Conservation (phyloP, 352 stramenopile species). For the Thraustochytrium aureum region DNA sequence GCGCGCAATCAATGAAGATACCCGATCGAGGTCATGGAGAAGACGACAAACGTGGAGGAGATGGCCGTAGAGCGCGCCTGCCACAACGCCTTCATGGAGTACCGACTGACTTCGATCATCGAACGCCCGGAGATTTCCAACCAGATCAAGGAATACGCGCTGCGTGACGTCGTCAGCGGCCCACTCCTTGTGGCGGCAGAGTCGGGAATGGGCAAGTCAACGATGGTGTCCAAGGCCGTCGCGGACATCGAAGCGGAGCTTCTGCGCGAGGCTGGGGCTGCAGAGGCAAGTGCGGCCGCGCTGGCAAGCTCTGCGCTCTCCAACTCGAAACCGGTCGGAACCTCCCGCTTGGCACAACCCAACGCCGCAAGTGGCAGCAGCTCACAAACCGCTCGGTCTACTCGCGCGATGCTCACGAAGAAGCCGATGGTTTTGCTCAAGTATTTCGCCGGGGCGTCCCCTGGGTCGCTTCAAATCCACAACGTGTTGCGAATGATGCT, state of each 20-base stretch:
- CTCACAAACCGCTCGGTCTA: background rate
- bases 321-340: background rate
- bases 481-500: constrained; percentile 41
- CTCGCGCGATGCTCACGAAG: background rate
- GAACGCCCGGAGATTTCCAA: background rate
- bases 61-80: constrained; percentile 16
- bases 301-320: background rate
- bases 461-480: constrained; percentile 39
- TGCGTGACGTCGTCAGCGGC: constrained; percentile 2
- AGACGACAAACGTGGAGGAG: constrained; percentile 32
- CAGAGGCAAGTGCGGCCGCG: background rate
- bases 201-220: constrained; percentile 50
- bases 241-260: background rate
- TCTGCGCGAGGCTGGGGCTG: background rate
- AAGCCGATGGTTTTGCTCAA: constrained; percentile 22
- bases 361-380: no score
- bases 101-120: constrained; percentile 15
- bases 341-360: background rate
- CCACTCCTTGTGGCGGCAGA: constrained; percentile 18
- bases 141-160: background rate
- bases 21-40: constrained; percentile 37
- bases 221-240: constrained; percentile 12
- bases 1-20: constrained; percentile 55
- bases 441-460: constrained; percentile 40
- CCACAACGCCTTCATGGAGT: constrained; percentile 49